Evolutionary conservation across 495 filamentous ascomycete species (phyloP), one percentile per base, ranked within the genome.

Genomic region (Daldinia bambusicola): DNA sequence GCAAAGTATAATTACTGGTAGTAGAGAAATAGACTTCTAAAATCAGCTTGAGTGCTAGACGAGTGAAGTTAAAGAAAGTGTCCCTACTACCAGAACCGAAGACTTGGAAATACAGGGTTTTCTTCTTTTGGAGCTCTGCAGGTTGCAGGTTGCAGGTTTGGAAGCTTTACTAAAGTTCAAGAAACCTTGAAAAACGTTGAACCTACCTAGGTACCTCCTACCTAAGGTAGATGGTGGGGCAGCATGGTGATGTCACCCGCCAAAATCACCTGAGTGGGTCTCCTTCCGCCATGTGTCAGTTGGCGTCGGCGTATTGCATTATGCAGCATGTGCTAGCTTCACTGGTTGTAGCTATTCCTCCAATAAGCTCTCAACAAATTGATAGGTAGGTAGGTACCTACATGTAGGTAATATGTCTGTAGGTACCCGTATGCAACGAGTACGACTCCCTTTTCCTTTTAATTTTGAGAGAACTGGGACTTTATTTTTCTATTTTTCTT

Each of bases 181-280:
- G 7, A 59, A 63, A 10, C 18, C 31, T 16, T 18, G 36, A 34
- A 66, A 71, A 71, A n/a, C n/a, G n/a, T n/a, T n/a, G n/a, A n/a
- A n/a, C n/a, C n/a, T n/a, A n/a, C n/a, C n/a, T n/a, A n/a, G n/a
- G n/a, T n/a, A n/a, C n/a, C n/a, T n/a, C n/a, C n/a, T n/a, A n/a
- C n/a, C n/a, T n/a, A n/a, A n/a, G n/a, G n/a, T n/a, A n/a, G n/a
- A n/a, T n/a, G n/a, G n/a, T n/a, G n/a, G n/a, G 51, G 31, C 10
- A 45, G 50, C 22, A 32, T 36, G 55, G 61, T 73, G 70, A 73
- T 73, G 70, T 73, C 70, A 73, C 70, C 70, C 61, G 66, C 43
- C 43, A 73, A 55, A 52, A 34, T 43, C 14, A 43, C 20, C 13
- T 40, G 31, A 40, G 70, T 69, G 65, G 70, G 56, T 41, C 61